Conservation (phyloP, 768 basidiomycete species). For the Gloeopeniophorella convolvens region DNA sequence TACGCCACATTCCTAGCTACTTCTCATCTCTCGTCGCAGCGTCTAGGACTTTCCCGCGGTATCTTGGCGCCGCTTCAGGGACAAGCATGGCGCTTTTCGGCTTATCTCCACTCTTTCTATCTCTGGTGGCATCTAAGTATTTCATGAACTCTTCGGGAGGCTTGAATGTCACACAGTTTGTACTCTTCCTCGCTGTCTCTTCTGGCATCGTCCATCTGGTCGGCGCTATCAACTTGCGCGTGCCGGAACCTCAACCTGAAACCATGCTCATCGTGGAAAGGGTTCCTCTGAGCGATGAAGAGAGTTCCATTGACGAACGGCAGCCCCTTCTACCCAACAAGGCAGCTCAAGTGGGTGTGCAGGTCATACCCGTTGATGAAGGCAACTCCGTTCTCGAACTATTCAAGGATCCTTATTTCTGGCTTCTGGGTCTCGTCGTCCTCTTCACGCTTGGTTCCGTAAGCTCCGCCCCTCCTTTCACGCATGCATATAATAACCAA, state of each 20-base stretch:
- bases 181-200: slow-evolving; percentile 50
- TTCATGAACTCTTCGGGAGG: slow-evolving; percentile 46
- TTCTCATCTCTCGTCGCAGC: slow-evolving; percentile 75
- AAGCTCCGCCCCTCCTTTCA: slow-evolving; percentile 27
- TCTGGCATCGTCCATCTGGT: slow-evolving; percentile 47
- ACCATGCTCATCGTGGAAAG: slow-evolving; percentile 3
- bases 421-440: slow-evolving; percentile 50
- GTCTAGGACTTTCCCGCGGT: slow-evolving; percentile 58
- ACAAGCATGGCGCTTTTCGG: slow-evolving; percentile 68
- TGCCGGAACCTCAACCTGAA: slow-evolving; percentile 24
- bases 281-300: slow-evolving; percentile 16
- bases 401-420: slow-evolving; percentile 52
- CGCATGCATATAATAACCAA: not conserved
- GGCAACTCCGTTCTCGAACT: slow-evolving; percentile 37
- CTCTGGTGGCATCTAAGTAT: slow-evolving; percentile 52
- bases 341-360: slow-evolving; percentile 18
- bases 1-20: slow-evolving; percentile 29
- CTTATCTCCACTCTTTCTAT: slow-evolving; percentile 73
- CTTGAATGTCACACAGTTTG: slow-evolving; percentile 43
- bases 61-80: slow-evolving; percentile 62
- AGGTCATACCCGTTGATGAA: slow-evolving; percentile 24
- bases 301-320: slow-evolving; percentile 14
- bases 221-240: slow-evolving; percentile 38
- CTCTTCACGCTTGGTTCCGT: slow-evolving; percentile 62
- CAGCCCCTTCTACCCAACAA: slow-evolving; percentile 28